Conservation (phyloP, 2,329 filamentous ascomycete genomes). For the Verticillium tricorpus region DNA sequence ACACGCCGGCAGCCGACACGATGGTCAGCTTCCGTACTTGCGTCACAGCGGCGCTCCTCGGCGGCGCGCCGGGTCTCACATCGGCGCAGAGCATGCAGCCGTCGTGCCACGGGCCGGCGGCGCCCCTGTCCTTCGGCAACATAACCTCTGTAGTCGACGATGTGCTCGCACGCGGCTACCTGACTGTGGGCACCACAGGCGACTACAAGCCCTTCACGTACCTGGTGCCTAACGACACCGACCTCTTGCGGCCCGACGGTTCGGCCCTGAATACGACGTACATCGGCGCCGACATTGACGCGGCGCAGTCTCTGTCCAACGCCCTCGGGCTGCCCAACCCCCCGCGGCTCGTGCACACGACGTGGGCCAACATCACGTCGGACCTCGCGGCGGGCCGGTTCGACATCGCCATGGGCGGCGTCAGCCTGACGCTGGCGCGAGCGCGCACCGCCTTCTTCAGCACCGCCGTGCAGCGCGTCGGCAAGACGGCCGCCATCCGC, state of each 20-base stretch:
- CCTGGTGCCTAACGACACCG: slow-evolving; percentile 5
- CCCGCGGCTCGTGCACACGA: slow-evolving; percentile 4
- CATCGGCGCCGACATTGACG: slow-evolving; percentile 11
- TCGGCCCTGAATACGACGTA: slow-evolving; percentile 9
- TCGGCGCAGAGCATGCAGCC: too few species aligned
- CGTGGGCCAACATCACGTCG: slow-evolving; percentile 9
- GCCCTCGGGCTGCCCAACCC: slow-evolving; percentile 9
- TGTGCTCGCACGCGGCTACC: slow-evolving; percentile 7
- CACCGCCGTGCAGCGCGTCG: slow-evolving; percentile 8
- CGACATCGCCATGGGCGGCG: slow-evolving; percentile 12
- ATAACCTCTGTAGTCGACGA: slow-evolving; percentile 9
- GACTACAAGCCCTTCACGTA: slow-evolving; percentile 13
- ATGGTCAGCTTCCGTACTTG: too few species aligned
- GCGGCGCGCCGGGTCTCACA: too few species aligned
- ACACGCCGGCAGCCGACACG: too few species aligned
- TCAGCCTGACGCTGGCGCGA: slow-evolving; percentile 8
- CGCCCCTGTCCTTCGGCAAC: slow-evolving; percentile 3
- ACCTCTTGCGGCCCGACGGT: not conserved
- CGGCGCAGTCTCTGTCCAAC: slow-evolving; percentile 10
- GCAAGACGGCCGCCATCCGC: slow-evolving; percentile 10
- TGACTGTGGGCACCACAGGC: slow-evolving; percentile 10
- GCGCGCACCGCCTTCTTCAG: slow-evolving; percentile 7
- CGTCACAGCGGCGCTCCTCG: too few species aligned
- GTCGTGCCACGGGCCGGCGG: not conserved
- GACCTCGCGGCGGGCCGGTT: slow-evolving; percentile 7